A percentile compares a stretch with the other conserved stretches of the same genome.
phyloP scores from a whole-genome alignment of 495 filamentous ascomycete species.

The Hypoxylon rickii region DNA sequence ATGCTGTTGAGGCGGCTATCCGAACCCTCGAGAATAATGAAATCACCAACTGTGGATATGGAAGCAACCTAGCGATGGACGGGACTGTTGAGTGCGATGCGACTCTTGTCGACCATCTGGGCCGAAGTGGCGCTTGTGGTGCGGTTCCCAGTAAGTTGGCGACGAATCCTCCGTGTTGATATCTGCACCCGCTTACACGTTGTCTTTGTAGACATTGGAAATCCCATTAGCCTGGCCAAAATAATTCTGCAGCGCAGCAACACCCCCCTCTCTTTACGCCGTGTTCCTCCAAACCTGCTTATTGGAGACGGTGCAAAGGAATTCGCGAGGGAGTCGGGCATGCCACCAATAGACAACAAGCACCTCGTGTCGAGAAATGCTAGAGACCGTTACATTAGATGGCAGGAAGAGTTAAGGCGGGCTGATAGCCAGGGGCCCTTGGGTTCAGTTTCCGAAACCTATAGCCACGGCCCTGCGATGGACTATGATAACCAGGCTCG shows the following conservation, averaged over 20 bases:
- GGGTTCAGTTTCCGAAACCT: constrained; percentile 14
- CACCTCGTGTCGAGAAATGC: constrained; percentile 74
- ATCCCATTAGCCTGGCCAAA: constrained; percentile 87
- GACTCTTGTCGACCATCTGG: constrained; percentile 85
- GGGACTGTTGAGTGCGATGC: constrained; percentile 94
- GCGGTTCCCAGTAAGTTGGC: constrained; percentile 76
- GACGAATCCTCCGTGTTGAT: neutral
- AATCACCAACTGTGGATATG: constrained; percentile 95
- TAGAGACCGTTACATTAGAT: constrained; percentile 71
- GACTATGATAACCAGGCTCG: constrained; percentile 24
- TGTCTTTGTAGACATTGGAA: constrained; percentile 73
- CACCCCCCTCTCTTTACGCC: constrained; percentile 72
- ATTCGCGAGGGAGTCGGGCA: constrained; percentile 78
- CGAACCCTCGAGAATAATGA: constrained; percentile 86
- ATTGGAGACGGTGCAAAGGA: constrained; percentile 81
- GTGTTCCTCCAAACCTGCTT: constrained; percentile 91
- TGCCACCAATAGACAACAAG: constrained; percentile 72
- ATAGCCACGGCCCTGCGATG: constrained; percentile 27
- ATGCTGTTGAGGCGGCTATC: constrained; percentile 92
- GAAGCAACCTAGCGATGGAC: constrained; percentile 90
- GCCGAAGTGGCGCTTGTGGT: constrained; percentile 89
- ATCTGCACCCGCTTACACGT: constrained; percentile 3
- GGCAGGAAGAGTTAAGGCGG: constrained; percentile 72
- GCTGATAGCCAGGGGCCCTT: constrained; percentile 46
- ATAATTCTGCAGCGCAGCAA: constrained; percentile 76